Evolutionary conservation across 306 rosid genomes (phyloP), one percentile per base, ranked within the genome.

Genomic region (Trifolium pratense): DNA sequence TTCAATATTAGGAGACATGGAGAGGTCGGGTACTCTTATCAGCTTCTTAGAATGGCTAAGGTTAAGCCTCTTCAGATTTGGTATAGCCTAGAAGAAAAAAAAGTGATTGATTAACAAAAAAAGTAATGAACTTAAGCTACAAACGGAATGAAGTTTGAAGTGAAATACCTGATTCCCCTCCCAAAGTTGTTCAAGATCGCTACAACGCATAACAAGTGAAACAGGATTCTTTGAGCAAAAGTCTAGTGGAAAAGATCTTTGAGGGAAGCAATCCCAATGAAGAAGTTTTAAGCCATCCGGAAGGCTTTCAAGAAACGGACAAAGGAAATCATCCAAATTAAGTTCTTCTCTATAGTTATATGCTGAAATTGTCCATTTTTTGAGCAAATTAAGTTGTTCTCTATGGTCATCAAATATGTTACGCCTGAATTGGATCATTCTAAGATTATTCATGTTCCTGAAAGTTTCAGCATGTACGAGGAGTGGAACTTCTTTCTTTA

Each of bases 11-110:
- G 84, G 80, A 14, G 3, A 62, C 0, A 26, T 65, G 15, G 43
- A 52, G 1, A 80, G 55, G 34, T 80, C 68, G 5, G 77, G 84
- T 15, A 80, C 7, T 74, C 11, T 5, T 18, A 9, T 21, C 9
- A 80, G 15, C 1, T 75, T 32, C 56, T 0, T 0, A 34, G 80
- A 80, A 42, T 2, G 0, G 31, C 73, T 15, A 6, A 80, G 63
- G 61, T 75, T 10, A 3, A 80, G 66, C 14, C 77, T 75, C 63
- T 61, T 80, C 77, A 80, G 75, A 5, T 69, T 80, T 0, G 80
- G 77, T 10, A 80, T 34, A 52, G 2, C 11, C 84, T 80, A 72
- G 5, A 68, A 16, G 14, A 42, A 42, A 42, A 10, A 11, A 40
- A 9, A n/a, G 46, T 40, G n/a, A n/a, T n/a, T n/a, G 42, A 37